A percentile compares a stretch with the other conserved stretches of the same genome.
phyloP scores from a whole-genome alignment of 495 filamentous ascomycete species.

The Apiosordaria backusii region DNA sequence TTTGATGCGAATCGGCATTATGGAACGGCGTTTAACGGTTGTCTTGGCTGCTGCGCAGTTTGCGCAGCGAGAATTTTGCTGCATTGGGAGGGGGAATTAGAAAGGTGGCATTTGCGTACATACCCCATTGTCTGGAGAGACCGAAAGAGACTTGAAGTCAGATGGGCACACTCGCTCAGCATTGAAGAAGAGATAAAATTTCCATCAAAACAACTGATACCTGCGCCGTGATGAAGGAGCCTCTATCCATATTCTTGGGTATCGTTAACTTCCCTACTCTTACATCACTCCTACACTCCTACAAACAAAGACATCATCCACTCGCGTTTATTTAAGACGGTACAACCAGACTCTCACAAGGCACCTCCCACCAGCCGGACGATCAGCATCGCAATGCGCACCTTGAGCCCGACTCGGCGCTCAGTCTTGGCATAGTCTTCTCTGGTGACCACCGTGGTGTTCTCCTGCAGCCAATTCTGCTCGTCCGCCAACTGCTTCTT shows the following conservation, averaged over 20 bases:
- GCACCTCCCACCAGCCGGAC: conserved; percentile 69
- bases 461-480: conserved; percentile 69
- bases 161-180: not conserved
- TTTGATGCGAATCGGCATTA: not conserved
- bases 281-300: not conserved
- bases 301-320: no score
- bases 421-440: conserved; percentile 78
- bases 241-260: not conserved
- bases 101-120: not conserved
- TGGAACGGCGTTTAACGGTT: not conserved
- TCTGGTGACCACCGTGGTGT: conserved; percentile 60
- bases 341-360: conserved; percentile 39
- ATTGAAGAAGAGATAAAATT: not conserved
- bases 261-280: not conserved
- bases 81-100: not conserved
- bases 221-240: not conserved
- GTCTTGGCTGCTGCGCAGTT: not conserved
- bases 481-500: conserved; percentile 72
- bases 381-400: conserved; percentile 89
- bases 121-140: not conserved
- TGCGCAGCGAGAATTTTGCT: not conserved
- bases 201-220: not conserved
- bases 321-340: no score
- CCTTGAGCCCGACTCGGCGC: conserved; percentile 77
- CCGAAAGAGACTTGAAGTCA: not conserved